Percentiles rank a stretch among this genome's conserved stretches.
These are phyloP conservation scores for Magnusiomyces magnusii DNA, from an alignment of 1,139 yeast genomes.

Conservation along the genomic window DNA sequence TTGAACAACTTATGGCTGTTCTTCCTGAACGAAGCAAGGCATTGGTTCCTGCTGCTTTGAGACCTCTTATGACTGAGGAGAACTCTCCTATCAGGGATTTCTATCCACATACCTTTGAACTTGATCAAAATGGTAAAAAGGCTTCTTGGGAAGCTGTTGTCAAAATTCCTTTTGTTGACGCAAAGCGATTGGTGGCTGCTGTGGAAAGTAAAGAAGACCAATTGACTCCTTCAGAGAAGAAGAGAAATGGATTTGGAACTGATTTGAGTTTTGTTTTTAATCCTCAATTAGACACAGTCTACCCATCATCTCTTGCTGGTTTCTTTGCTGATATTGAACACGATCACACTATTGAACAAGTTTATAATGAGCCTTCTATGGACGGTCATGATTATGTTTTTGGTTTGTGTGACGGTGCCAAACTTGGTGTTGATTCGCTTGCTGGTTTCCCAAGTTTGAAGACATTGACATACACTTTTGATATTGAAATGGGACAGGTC, in stretches of 20 bases:
- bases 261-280: constrained; percentile 63
- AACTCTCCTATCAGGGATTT: constrained; percentile 83
- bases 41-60: constrained; percentile 69
- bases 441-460: constrained; percentile 89
- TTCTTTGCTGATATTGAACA: constrained; percentile 69
- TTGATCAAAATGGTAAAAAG: constrained; percentile 90
- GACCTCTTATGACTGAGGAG: constrained; percentile 83
- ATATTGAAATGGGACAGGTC: constrained; percentile 54
- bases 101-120: constrained; percentile 82
- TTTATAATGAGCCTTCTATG: constrained; percentile 17
- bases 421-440: constrained; percentile 56
- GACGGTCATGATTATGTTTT: constrained; percentile 36
- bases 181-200: constrained; percentile 60
- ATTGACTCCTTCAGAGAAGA: constrained; percentile 59
- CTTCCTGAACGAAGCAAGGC: constrained; percentile 85
- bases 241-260: constrained; percentile 66
- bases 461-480: constrained; percentile 54
- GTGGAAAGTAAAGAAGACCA: constrained; percentile 54
- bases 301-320: constrained; percentile 73
- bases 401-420: constrained; percentile 64
- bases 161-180: constrained; percentile 89
- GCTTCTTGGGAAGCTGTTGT: constrained; percentile 99
- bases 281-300: constrained; percentile 64
- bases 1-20: constrained; percentile 97
- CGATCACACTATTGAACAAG: constrained; percentile 64